phyloP scores from a whole-genome alignment of 108 stramenopile genomes.

The Skeletonema costatum region DNA sequence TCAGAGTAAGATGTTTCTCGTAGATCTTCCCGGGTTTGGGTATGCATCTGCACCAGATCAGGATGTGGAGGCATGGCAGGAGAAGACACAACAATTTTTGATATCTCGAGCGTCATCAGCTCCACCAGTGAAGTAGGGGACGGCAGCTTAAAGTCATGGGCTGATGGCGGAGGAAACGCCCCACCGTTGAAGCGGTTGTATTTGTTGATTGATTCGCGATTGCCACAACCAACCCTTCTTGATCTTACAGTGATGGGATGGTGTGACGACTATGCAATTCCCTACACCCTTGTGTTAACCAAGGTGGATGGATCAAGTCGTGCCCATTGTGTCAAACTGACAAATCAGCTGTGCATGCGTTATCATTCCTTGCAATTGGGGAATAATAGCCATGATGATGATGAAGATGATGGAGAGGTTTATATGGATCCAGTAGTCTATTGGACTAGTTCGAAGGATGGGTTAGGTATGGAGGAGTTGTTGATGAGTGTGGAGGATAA shows the following conservation, averaged over 20 bases:
- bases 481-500: slow-evolving; percentile 34
- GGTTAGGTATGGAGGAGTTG: slow-evolving; percentile 50
- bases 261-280: slow-evolving; percentile 81
- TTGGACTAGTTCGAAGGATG: slow-evolving; percentile 53
- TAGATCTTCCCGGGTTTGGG: slow-evolving; percentile 87
- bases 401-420: slow-evolving; percentile 18
- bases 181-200: slow-evolving; percentile 64
- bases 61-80: slow-evolving; percentile 76
- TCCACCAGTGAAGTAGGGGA: neutral
- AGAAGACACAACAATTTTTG: slow-evolving; percentile 74
- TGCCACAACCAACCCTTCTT: slow-evolving; percentile 44
- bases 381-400: neutral
- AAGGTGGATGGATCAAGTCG: slow-evolving; percentile 74
- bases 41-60: slow-evolving; percentile 73
- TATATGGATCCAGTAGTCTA: slow-evolving; percentile 52
- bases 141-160: slow-evolving; percentile 18
- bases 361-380: slow-evolving; percentile 48
- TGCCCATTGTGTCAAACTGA: slow-evolving; percentile 54
- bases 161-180: neutral
- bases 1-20: slow-evolving; percentile 43
- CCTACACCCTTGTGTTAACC: slow-evolving; percentile 78
- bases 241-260: slow-evolving; percentile 80
- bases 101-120: slow-evolving; percentile 33
- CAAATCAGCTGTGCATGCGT: slow-evolving; percentile 80
- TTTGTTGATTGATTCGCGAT: slow-evolving; percentile 77